Conservation (phyloP, 305 asterid genomes). For the Vinca major region DNA sequence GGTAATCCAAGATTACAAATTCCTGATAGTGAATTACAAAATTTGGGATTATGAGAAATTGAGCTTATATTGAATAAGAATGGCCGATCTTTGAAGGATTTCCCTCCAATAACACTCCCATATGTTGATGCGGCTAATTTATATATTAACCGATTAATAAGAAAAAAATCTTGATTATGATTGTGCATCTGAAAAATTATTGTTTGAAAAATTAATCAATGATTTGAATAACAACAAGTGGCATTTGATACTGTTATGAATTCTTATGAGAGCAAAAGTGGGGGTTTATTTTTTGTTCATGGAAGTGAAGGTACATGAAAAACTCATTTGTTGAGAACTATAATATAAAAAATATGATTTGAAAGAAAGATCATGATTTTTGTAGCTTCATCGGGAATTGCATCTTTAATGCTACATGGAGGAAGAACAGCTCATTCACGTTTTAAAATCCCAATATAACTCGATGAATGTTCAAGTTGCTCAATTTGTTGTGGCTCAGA, state of each 20-base stretch:
- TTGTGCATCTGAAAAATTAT: background rate
- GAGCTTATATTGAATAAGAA: too few species aligned
- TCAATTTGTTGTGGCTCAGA: too few species aligned
- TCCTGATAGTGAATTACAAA: too few species aligned
- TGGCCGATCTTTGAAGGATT: too few species aligned
- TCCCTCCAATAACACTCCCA: constrained; percentile 11
- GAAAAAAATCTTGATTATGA: constrained; percentile 9
- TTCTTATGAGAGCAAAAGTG: background rate
- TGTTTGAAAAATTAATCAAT: background rate
- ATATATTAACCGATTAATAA: background rate
- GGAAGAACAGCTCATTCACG: constrained; percentile 9
- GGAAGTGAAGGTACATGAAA: constrained; percentile 2
- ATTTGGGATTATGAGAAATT: too few species aligned
- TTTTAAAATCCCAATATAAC: background rate
- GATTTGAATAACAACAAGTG: background rate
- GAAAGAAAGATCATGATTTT: background rate
- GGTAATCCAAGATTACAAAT: too few species aligned
- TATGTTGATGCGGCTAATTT: background rate
- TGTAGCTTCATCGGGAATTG: background rate
- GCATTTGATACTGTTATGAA: background rate
- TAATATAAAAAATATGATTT: background rate
- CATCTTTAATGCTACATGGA: background rate
- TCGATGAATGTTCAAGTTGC: too few species aligned
- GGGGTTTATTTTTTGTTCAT: too few species aligned
- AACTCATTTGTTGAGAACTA: background rate